Conservation (phyloP, 192 early-diverging fungal species). For the Mortierella hygrophila region DNA sequence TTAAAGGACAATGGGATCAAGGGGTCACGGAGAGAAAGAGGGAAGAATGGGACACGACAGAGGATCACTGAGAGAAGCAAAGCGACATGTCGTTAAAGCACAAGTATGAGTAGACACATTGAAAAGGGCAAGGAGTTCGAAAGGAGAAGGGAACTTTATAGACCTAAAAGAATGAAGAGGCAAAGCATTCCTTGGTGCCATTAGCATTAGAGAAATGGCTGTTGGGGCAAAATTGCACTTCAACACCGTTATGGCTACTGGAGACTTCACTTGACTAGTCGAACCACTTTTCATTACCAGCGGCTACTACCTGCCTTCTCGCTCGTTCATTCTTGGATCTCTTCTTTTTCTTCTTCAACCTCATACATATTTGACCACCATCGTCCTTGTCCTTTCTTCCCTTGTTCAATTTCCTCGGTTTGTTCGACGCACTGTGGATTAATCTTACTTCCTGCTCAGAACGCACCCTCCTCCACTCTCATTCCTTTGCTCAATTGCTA, state of each 20-base stretch:
- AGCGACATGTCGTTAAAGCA: not conserved
- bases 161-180: not conserved
- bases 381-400: not conserved
- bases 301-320: not conserved
- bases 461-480: not conserved
- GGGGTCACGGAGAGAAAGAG: not conserved
- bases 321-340: no score
- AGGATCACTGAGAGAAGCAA: not conserved
- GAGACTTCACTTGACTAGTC: not conserved
- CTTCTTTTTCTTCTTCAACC: not conserved
- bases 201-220: not conserved
- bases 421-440: not conserved
- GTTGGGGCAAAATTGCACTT: not conserved
- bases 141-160: not conserved
- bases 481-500: not conserved
- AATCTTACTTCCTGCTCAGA: not conserved
- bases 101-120: not conserved
- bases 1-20: not conserved
- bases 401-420: not conserved
- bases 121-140: not conserved
- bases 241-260: not conserved
- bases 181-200: not conserved
- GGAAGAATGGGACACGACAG: not conserved
- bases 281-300: no score
- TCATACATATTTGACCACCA: not conserved